Conservation (phyloP, 2,329 filamentous ascomycete genomes). For the Cytospora piceae region DNA sequence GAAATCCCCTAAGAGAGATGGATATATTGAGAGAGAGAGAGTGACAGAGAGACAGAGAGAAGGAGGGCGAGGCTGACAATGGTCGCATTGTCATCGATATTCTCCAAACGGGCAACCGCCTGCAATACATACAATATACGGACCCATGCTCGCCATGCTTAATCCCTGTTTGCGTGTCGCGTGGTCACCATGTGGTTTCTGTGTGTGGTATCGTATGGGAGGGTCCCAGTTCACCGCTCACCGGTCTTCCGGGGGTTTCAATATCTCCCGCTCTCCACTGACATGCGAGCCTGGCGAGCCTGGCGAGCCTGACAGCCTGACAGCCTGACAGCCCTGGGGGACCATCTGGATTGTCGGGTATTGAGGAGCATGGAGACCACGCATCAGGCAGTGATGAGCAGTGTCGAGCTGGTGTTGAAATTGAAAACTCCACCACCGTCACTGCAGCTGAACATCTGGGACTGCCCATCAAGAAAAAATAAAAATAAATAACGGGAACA, state of each 20-base stretch:
- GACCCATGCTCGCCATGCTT: conserved; percentile 3
- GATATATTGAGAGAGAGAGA: background rate
- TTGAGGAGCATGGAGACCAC: conserved; percentile 12
- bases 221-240: background rate
- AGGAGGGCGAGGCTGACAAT: background rate
- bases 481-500: no score
- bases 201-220: background rate
- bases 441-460: no score
- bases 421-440: no score
- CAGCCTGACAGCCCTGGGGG: background rate
- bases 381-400: conserved; percentile 20
- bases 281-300: background rate
- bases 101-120: no score
- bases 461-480: no score
- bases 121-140: background rate
- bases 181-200: conserved; percentile 22
- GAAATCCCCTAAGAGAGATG: background rate
- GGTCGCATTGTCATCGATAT: background rate
- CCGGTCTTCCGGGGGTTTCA: background rate
- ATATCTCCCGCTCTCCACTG: background rate
- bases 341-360: no score
- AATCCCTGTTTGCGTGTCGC: conserved; percentile 14
- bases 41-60: background rate
- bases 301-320: background rate
- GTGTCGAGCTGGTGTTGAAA: conserved; percentile 11